These are phyloP conservation scores for Inga laurina DNA, from an alignment of 306 rosid genomes.

Conservation along the genomic window DNA sequence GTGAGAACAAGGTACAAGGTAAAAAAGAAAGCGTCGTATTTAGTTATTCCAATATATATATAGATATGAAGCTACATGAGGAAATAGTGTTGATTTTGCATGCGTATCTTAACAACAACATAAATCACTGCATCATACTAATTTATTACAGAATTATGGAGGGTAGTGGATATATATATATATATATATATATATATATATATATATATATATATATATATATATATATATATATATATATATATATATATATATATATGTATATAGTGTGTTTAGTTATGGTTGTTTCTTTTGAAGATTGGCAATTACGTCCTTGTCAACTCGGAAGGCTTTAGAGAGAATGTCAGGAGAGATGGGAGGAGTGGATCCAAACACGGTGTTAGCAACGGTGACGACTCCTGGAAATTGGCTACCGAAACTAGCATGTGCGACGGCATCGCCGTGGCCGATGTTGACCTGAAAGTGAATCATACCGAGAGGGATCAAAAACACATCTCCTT, in stretches of 20 bases:
- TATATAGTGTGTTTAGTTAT: neutral
- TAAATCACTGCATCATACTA: no score
- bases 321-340: constrained; percentile 43
- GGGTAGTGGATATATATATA: neutral
- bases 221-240: no score
- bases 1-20: no score
- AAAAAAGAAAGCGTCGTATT: no score
- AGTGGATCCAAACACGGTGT: constrained; percentile 34
- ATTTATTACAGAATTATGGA: no score
- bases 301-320: constrained; percentile 25
- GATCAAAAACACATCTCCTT: constrained; percentile 41
- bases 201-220: no score
- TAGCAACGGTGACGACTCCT: constrained; percentile 25
- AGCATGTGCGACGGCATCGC: neutral
- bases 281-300: constrained; percentile 45
- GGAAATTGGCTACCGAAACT: neutral
- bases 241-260: no score
- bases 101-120: no score
- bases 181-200: no score
- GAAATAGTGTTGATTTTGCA: neutral
- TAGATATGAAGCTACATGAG: neutral
- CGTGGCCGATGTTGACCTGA: neutral
- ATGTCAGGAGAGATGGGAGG: constrained; percentile 4
- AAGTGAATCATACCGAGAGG: neutral
- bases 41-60: no score